Evolutionary conservation across 371 early-diverging fungal genomes (phyloP).

Genomic region (Mortierella sp.): DNA sequence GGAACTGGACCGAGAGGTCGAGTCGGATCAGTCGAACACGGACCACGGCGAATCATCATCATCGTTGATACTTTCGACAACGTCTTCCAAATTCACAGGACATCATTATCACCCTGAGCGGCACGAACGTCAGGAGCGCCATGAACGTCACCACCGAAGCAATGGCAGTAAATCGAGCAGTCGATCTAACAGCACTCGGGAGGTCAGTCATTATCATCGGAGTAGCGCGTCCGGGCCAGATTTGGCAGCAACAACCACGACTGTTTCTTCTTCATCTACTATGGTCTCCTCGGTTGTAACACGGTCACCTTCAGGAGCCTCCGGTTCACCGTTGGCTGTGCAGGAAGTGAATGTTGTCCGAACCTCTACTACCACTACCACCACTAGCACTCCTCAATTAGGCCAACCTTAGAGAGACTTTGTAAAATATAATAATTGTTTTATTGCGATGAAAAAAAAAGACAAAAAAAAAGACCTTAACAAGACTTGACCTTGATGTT

Average conservation of each 20-base stretch:
- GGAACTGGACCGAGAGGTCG: conserved; percentile 48
- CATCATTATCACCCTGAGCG: conserved; percentile 26
- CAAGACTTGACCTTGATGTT: conserved; percentile 16
- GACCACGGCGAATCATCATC: conserved; percentile 13
- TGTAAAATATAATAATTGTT: conserved; percentile 35
- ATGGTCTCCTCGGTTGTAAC: background rate
- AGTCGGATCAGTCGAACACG: conserved; percentile 33
- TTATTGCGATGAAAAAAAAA: background rate
- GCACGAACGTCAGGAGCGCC: conserved; percentile 38
- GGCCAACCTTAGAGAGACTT: background rate
- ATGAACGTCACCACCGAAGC: conserved; percentile 47
- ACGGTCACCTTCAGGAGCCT: conserved; percentile 11
- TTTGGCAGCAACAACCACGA: background rate
- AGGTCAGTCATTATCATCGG: conserved; percentile 33
- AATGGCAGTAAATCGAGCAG: conserved; percentile 48
- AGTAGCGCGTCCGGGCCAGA: conserved; percentile 22
- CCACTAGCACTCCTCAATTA: conserved; percentile 7
- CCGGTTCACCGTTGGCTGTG: conserved; percentile 19
- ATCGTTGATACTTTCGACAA: conserved; percentile 10
- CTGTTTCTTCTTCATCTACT: conserved; percentile 3
- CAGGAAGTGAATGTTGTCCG: conserved; percentile 20
- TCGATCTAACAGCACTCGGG: conserved; percentile 33
- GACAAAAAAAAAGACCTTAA: background rate
- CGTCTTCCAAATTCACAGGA: conserved; percentile 19
- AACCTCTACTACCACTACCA: conserved; percentile 9